Base-by-base conservation (phyloP, 805 yeast species). In the Myxozyma neotropica region DNA sequence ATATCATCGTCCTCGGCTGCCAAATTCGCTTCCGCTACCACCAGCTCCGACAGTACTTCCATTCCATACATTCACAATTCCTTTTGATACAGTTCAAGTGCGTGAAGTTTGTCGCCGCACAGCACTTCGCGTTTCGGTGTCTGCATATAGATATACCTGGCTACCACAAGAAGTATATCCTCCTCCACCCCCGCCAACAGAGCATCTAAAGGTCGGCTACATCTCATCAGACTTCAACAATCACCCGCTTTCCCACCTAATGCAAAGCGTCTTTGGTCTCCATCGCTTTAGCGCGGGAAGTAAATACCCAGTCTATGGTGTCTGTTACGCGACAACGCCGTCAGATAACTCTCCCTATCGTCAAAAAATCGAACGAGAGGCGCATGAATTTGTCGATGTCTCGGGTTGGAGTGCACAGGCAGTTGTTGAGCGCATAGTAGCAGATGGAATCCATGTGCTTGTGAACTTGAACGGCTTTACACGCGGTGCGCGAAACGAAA, bases 401-500 rank as follows among this genome's bases (percentile, higher is more conserved):
- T 57, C 67, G 19, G 57, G 45, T 13, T 61, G 64, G 72, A 45
- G 66, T 23, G 67, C 65, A 2, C 68, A 71, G 38, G 67, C 64
- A 7, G 54, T 69, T 19, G 69, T 66, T 3, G 66, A 67, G 17
- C 66, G 64, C 21, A 67, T 72, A 39, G 65, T 68, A 13, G 50
- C 27, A n/a, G 74, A 72, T 57, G 69, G 69, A 1, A 59, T 72
- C n/a, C 74, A 72, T 49, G 57, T 72, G 2, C 58, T 72, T 33
- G 71, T 72, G 13, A 72, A 72, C 45, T 57, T 72, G 42, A 72
- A 72, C 36, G 74, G 74, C 15, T 72, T 71, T 50, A 72, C 74
- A 2, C 70, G 71, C 39, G 74, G 74, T 1, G 72, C 74, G 4
- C 58, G 73, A 7, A 72, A 71, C 49, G 74, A 72, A 49, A 61